Conservation (phyloP, 345 rosid species). For the Eucalyptus grandis region DNA sequence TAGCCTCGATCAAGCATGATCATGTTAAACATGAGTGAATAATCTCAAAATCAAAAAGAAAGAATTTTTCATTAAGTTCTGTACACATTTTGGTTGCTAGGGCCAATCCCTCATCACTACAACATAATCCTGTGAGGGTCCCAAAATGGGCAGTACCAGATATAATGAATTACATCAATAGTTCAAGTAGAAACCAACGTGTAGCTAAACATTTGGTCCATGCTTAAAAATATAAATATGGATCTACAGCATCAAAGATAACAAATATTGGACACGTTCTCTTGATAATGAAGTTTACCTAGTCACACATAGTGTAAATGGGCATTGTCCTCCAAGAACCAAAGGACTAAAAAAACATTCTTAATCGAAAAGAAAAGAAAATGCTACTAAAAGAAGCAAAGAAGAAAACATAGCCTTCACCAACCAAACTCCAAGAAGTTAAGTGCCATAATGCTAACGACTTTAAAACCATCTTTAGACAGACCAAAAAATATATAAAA, state of each 20-base stretch:
- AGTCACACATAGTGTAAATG: background rate
- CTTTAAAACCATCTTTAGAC: background rate
- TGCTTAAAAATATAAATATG: background rate
- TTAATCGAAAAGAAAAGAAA: background rate
- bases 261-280: background rate
- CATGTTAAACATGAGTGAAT: background rate
- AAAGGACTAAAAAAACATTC: background rate
- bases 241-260: background rate
- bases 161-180: background rate
- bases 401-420: background rate
- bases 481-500: background rate
- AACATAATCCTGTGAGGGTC: background rate
- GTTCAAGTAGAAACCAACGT: background rate
- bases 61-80: background rate
- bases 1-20: background rate
- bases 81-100: background rate
- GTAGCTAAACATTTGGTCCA: background rate
- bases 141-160: background rate
- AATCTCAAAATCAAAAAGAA: background rate
- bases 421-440: background rate
- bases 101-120: background rate
- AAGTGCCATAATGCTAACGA: background rate
- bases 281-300: background rate
- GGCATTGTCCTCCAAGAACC: background rate
- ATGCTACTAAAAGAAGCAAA: background rate